Evolutionary conservation across 2,329 filamentous ascomycete species (phyloP).

Genomic region (Cadophora gregata): DNA sequence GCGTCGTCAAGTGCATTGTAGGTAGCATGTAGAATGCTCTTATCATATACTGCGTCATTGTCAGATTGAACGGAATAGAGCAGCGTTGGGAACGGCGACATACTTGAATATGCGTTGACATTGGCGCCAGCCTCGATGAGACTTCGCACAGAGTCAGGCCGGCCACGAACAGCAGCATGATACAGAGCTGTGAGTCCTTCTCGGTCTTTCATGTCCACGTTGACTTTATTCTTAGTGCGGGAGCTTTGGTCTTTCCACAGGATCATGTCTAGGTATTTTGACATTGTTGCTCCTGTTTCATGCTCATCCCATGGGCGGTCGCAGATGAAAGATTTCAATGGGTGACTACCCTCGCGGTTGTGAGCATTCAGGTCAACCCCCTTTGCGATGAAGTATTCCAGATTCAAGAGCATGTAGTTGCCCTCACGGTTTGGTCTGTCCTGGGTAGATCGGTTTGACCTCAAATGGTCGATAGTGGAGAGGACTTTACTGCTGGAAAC

Average conservation of each 20-base stretch:
- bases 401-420: slow-evolving; percentile 10
- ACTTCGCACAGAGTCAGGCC: slow-evolving; percentile 26
- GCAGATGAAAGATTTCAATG: slow-evolving; percentile 13
- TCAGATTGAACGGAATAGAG: not conserved
- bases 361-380: slow-evolving; percentile 18
- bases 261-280: slow-evolving; percentile 27
- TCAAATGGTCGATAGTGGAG: not conserved
- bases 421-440: slow-evolving; percentile 5
- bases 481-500: slow-evolving; percentile 2
- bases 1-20: slow-evolving; percentile 10
- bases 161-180: slow-evolving; percentile 17
- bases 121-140: slow-evolving; percentile 20
- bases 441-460: not conserved
- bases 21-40: slow-evolving; percentile 12
- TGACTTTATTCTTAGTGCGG: slow-evolving; percentile 18
- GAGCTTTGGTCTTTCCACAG: slow-evolving; percentile 20
- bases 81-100: not conserved
- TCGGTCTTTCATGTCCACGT: slow-evolving; percentile 26
- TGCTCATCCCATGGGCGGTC: slow-evolving; percentile 13
- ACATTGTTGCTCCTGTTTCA: slow-evolving; percentile 26
- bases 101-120: slow-evolving; percentile 23
- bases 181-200: slow-evolving; percentile 23
- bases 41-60: not conserved
- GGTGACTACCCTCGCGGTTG: slow-evolving; percentile 11
- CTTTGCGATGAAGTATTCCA: slow-evolving; percentile 16